phyloP scores from a whole-genome alignment of 495 filamentous ascomycete species.

The Opeltia flavorubescens region DNA sequence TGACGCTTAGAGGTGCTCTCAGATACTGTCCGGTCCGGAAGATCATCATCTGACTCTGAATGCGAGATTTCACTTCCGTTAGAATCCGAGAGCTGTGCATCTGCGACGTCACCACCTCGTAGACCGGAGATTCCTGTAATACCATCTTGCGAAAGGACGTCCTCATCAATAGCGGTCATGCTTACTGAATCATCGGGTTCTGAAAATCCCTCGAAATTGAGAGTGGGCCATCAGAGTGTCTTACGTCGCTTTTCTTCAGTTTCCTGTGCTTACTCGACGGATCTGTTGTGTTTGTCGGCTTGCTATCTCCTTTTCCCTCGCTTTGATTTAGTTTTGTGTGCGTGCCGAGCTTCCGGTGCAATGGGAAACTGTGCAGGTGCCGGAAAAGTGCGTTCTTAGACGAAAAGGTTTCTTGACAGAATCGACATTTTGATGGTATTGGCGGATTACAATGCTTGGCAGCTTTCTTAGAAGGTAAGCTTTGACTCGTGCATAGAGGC shows the following conservation, averaged over 20 bases:
- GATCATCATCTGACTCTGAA: background rate
- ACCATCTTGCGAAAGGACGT: constrained; percentile 2
- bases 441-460: no score
- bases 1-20: no score
- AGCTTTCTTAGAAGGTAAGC: no score
- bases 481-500: no score
- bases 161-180: constrained; percentile 19
- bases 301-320: background rate
- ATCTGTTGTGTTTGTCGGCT: constrained; percentile 2
- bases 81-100: background rate
- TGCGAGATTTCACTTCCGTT: background rate
- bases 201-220: constrained; percentile 7
- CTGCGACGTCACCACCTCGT: background rate
- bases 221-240: background rate
- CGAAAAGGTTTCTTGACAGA: no score
- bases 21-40: no score
- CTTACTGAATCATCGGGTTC: constrained; percentile 17
- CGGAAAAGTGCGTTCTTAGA: no score
- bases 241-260: background rate
- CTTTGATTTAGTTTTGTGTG: no score
- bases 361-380: no score
- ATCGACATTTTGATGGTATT: no score
- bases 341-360: no score
- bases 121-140: background rate
- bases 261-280: background rate